Evolutionary conservation across 2,329 filamentous ascomycete species (phyloP).

Genomic region (Xylaria digitata): DNA sequence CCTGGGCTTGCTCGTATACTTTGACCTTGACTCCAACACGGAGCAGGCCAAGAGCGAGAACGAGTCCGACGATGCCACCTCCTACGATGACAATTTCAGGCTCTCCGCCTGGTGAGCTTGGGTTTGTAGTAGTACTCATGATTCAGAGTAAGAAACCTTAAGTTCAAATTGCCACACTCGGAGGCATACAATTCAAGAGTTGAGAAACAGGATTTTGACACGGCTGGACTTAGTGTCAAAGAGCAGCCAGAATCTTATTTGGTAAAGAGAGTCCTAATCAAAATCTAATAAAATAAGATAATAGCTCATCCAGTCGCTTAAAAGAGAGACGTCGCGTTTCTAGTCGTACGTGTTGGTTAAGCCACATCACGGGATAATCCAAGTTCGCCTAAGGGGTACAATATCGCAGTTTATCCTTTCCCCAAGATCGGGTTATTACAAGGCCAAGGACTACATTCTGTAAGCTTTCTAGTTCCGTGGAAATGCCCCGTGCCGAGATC

Average conservation of each 20-base stretch:
- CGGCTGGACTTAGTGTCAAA: constrained; percentile 3
- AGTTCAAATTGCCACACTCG: neutral
- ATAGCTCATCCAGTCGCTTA: constrained; percentile 2
- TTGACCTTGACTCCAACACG: constrained; percentile 39
- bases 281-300: neutral
- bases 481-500: constrained; percentile 21
- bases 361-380: constrained; percentile 1
- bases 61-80: constrained; percentile 44
- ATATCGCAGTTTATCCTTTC: neutral
- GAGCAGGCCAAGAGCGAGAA: constrained; percentile 40
- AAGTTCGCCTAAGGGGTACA: neutral
- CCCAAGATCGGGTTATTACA: constrained; percentile 5
- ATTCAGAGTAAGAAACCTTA: neutral
- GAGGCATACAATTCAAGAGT: neutral
- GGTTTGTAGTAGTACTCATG: constrained; percentile 9
- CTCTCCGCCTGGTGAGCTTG: constrained; percentile 15
- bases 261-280: neutral
- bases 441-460: neutral
- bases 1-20: constrained; percentile 42
- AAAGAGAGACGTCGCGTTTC: neutral
- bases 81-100: constrained; percentile 42
- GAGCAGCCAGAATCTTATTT: neutral
- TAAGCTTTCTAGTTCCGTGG: neutral
- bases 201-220: neutral
- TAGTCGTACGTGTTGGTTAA: neutral